Evolutionary conservation across 768 basidiomycete species (phyloP).

Genomic region (Scleroderma citrinum): DNA sequence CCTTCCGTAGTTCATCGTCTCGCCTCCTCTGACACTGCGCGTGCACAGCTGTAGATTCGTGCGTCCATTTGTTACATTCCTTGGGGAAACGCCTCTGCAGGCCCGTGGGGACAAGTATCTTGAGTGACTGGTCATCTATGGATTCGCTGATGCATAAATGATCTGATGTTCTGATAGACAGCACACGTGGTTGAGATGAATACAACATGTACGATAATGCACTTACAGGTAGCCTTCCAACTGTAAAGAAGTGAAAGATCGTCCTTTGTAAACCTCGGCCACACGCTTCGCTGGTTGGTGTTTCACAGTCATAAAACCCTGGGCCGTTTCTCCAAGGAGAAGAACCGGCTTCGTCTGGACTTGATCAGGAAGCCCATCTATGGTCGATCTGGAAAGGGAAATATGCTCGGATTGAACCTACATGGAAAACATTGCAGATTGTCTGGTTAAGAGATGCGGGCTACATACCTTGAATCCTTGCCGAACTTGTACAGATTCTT

Average conservation of each 20-base stretch:
- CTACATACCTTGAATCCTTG: conserved; percentile 36
- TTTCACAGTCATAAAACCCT: conserved; percentile 27
- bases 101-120: conserved; percentile 23
- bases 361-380: conserved; percentile 5
- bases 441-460: too few relatives aligned
- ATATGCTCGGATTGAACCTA: conserved; percentile 8
- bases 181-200: background rate
- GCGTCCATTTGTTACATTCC: conserved; percentile 20
- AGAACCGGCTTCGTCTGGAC: conserved; percentile 20
- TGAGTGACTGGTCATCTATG: conserved; percentile 20
- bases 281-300: conserved; percentile 11
- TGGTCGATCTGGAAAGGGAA: conserved; percentile 1
- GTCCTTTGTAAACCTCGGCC: background rate
- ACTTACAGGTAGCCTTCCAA: conserved; percentile 12
- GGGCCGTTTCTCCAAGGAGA: conserved; percentile 29
- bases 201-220: background rate
- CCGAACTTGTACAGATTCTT: conserved; percentile 35
- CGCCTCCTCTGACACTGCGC: background rate
- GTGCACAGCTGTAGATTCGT: conserved; percentile 4
- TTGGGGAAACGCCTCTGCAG: conserved; percentile 22
- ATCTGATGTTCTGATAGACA: conserved; percentile 15
- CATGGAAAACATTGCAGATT: background rate
- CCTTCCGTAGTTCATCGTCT: background rate
- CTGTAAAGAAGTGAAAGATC: conserved; percentile 5
- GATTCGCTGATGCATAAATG: conserved; percentile 17